Evolutionary conservation across 768 basidiomycete genomes (phyloP).

Genomic region (Gyrodon lividus): DNA sequence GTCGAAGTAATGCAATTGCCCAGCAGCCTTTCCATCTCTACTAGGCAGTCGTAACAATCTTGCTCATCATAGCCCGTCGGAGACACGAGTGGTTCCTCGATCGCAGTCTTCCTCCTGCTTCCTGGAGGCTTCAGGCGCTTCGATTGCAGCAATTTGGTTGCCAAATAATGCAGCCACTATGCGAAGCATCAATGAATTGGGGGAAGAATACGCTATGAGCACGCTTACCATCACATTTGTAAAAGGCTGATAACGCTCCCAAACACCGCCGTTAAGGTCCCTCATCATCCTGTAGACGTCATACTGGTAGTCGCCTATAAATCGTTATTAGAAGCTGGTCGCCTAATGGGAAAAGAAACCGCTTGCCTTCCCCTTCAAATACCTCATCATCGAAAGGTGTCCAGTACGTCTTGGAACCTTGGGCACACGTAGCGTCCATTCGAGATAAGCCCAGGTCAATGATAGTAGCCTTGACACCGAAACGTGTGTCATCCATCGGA

Average conservation of each 20-base stretch:
- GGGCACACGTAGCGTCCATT: conserved; percentile 59
- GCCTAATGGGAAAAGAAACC: background rate
- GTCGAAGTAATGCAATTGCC: conserved; percentile 42
- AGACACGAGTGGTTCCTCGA: conserved; percentile 12
- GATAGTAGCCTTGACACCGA: conserved; percentile 78
- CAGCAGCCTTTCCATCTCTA: conserved; percentile 64
- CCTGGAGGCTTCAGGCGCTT: conserved; percentile 65
- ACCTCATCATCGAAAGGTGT: conserved; percentile 85
- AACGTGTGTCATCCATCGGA: conserved; percentile 62
- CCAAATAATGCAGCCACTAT: conserved; percentile 92
- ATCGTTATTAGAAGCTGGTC: conserved; percentile 11
- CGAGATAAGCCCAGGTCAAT: conserved; percentile 95
- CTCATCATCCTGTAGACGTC: conserved; percentile 92
- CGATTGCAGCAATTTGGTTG: conserved; percentile 64
- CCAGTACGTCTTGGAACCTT: conserved; percentile 55
- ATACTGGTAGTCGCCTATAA: conserved; percentile 85
- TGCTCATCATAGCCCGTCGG: conserved; percentile 54
- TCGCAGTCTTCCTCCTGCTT: conserved; percentile 36
- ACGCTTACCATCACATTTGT: conserved; percentile 86
- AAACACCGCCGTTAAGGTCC: conserved; percentile 53
- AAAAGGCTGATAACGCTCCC: conserved; percentile 76
- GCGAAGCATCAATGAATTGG: conserved; percentile 9
- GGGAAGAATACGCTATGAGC: background rate
- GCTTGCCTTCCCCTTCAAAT: conserved; percentile 87
- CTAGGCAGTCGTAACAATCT: conserved; percentile 66